A percentile compares a stretch with the other conserved stretches of the same genome.
Conservation (phyloP, 2,329 filamentous ascomycete genomes). For the Trichoderma lentiforme region DNA sequence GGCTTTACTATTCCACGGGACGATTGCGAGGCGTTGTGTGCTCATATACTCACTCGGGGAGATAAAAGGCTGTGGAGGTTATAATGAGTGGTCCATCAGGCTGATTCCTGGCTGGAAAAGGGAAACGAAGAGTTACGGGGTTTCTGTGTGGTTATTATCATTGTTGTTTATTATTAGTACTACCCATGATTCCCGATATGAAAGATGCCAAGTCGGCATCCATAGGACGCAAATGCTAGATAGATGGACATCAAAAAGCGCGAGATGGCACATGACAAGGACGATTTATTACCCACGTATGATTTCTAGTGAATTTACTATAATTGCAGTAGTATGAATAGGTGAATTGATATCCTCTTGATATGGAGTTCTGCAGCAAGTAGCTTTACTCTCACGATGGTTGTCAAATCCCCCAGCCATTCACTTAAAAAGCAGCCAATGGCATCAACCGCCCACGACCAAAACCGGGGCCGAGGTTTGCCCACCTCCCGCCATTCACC, state of each 20-base stretch:
- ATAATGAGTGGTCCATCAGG: conserved; percentile 3
- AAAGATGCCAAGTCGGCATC: background rate
- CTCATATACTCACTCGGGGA: background rate
- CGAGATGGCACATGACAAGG: background rate
- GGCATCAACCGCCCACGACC: background rate
- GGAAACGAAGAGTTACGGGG: background rate
- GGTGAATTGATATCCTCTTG: background rate
- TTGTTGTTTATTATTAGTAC: background rate
- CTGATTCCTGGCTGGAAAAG: background rate
- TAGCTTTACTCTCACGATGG: background rate
- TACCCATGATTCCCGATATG: background rate
- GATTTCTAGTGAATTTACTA: background rate
- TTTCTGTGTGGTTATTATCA: background rate
- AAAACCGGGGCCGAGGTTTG: conserved; percentile 11
- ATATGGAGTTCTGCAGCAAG: background rate
- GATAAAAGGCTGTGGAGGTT: background rate
- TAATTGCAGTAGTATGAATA: background rate
- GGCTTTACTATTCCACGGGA: background rate
- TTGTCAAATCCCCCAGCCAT: background rate
- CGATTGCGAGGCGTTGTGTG: conserved; percentile 13
- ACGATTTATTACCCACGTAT: background rate
- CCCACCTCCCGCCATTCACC: conserved; percentile 1
- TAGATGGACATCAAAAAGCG: background rate
- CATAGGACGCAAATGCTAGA: background rate
- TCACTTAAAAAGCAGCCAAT: conserved; percentile 3